These are phyloP conservation scores for Taxillus chinensis DNA, from an alignment of 164 flowering plant genomes.

Conservation along the genomic window DNA sequence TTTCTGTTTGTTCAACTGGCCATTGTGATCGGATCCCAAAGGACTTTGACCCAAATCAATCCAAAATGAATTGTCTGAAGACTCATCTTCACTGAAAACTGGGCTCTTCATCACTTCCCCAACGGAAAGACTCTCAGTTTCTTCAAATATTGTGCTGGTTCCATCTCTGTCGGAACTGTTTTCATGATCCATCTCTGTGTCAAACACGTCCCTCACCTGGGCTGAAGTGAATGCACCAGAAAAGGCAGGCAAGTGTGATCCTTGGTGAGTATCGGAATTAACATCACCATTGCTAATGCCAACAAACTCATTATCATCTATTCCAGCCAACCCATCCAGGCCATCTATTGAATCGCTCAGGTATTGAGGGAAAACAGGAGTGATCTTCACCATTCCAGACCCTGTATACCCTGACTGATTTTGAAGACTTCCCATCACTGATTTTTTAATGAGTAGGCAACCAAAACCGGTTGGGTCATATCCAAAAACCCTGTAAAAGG, in stretches of 20 bases:
- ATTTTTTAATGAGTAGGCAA: slow-evolving; percentile 78
- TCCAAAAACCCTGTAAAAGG: slow-evolving; percentile 80
- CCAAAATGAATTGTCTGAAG: slow-evolving; percentile 76
- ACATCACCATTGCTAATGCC: slow-evolving; percentile 28
- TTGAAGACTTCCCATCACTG: slow-evolving; percentile 63
- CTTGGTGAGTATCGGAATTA: slow-evolving; percentile 25
- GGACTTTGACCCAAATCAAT: slow-evolving; percentile 93
- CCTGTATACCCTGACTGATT: slow-evolving; percentile 51
- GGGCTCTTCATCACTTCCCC: slow-evolving; percentile 93
- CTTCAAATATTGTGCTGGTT: slow-evolving; percentile 82
- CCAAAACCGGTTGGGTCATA: slow-evolving; percentile 86
- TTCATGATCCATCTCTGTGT: slow-evolving; percentile 59
- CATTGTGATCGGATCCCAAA: slow-evolving; percentile 42
- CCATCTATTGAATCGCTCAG: slow-evolving; percentile 56
- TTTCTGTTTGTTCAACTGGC: slow-evolving; percentile 33
- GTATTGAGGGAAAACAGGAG: slow-evolving; percentile 53
- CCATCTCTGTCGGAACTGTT: slow-evolving; percentile 76
- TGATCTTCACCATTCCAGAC: slow-evolving; percentile 63
- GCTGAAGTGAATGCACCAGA: slow-evolving; percentile 57
- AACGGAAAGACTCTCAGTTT: slow-evolving; percentile 64
- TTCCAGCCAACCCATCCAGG: slow-evolving; percentile 32
- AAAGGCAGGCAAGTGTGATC: slow-evolving; percentile 58
- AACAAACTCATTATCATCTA: slow-evolving; percentile 32
- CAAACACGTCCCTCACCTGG: slow-evolving; percentile 68
- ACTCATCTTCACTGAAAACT: slow-evolving; percentile 83